A percentile compares a stretch with the other conserved stretches of the same genome.
phyloP scores from a whole-genome alignment of 805 yeast species.

The Schwanniomyces pseudopolymorphus region DNA sequence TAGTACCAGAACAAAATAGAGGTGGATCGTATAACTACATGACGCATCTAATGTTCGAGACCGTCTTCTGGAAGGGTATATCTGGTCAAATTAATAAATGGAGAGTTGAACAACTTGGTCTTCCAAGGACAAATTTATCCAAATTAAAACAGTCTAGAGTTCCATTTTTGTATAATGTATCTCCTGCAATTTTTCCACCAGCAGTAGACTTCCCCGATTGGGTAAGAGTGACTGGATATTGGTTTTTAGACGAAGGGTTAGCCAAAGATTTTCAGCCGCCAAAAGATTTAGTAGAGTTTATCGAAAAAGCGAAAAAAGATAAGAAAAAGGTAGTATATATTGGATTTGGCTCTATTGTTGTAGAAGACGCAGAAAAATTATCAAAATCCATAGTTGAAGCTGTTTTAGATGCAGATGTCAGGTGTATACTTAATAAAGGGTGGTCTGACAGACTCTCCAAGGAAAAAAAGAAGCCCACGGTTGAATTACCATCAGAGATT shows the following conservation, averaged over 20 bases:
- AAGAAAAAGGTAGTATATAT: constrained; percentile 78
- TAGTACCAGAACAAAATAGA: constrained; percentile 88
- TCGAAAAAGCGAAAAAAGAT: constrained; percentile 57
- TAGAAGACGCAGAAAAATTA: constrained; percentile 73
- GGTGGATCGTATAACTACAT: constrained; percentile 92
- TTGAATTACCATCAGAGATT: constrained; percentile 63
- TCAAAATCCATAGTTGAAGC: constrained; percentile 79
- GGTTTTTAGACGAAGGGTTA: constrained; percentile 79
- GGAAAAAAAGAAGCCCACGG: constrained; percentile 25
- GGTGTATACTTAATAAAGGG: constrained; percentile 88
- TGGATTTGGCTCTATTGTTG: constrained; percentile 96
- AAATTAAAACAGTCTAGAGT: constrained; percentile 72
- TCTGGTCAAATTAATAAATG: constrained; percentile 84
- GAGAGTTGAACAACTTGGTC: constrained; percentile 66
- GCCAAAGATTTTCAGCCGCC: constrained; percentile 58
- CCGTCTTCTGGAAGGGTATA: constrained; percentile 90
- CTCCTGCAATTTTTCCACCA: constrained; percentile 88
- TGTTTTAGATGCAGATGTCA: constrained; percentile 74
- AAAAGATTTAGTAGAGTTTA: constrained; percentile 53
- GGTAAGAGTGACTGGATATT: constrained; percentile 94
- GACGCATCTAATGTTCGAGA: constrained; percentile 92
- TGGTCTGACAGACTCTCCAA: constrained; percentile 77
- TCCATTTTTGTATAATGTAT: constrained; percentile 86
- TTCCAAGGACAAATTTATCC: constrained; percentile 70
- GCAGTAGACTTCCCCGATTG: constrained; percentile 92